Base-by-base conservation (phyloP, 345 rosid genomes). In the Moricandia arvensis region DNA sequence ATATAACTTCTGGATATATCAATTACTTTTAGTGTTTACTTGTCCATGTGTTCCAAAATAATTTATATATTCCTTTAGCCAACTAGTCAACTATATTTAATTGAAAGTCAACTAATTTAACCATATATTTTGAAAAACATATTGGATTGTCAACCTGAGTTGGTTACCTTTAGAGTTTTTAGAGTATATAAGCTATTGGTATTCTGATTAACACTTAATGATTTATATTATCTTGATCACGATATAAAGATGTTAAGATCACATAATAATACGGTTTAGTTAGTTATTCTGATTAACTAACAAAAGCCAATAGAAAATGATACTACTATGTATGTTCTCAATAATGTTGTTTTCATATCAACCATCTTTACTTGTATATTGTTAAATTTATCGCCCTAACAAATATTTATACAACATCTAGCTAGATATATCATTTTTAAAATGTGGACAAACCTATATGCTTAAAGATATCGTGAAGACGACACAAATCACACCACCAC, bases 281-380 rank as follows among this genome's bases (percentile, higher is more conserved):
- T n/a, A 9, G 37, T 41, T 8, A 16, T 8, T 18, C 45, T 30
- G 30, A 17, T 16, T 3, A 11, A 12, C 2, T 30, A 29, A 10
- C 11, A 10, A 41, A 15, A 54, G 31, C 30, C 43, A 69, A 38
- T 4, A 41, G 34, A 71, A 47, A 21, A 12, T 12, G 21, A 71
- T 18, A 31, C n/a, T 16, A 17, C 69, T n/a, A n/a, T n/a, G n/a
- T n/a, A n/a, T n/a, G n/a, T n/a, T n/a, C n/a, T n/a, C n/a, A 62
- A 49, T 31, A 45, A 31, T 47, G 68, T 47, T 8, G 49, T 72
- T 72, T 47, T 47, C 59, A 4, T 31, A 17, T 71, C 47, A n/a
- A 30, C 30, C 59, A 17, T n/a, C 17, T 47, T 8, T 29, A 49
- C 41, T 16, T 58, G 30, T 7, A 10, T 47, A 60, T 1, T 61